Percentiles rank a stretch among this genome's conserved stretches.
Conservation (phyloP, 1,284 basidiomycete species). For the Ganoderma multipileum region DNA sequence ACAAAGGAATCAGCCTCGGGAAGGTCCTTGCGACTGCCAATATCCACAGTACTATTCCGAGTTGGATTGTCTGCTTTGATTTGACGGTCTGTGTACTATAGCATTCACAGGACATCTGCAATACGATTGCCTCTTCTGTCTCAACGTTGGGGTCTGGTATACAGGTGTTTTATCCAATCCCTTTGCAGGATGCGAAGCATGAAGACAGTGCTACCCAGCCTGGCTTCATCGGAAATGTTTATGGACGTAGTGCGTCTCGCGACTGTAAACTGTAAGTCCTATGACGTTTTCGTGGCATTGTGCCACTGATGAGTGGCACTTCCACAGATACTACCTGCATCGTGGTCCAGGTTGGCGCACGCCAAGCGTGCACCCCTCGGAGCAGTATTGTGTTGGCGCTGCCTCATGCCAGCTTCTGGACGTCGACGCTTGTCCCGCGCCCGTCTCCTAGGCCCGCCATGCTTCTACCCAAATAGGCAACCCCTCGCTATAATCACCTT, state of each 20-base stretch:
- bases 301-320: slow-evolving; percentile 1
- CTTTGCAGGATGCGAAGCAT: background rate
- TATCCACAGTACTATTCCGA: background rate
- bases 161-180: background rate
- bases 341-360: background rate
- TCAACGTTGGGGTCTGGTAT: background rate
- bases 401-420: background rate
- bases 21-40: background rate
- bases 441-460: background rate
- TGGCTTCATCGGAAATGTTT: background rate
- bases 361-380: background rate
- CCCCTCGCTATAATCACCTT: background rate
- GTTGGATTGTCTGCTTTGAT: background rate
- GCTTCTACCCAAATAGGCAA: background rate
- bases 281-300: background rate
- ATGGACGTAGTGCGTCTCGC: background rate
- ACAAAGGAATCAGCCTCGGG: background rate
- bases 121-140: background rate
- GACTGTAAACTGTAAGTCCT: background rate
- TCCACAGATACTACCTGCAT: background rate
- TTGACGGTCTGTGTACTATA: background rate
- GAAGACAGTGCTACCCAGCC: background rate
- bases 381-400: background rate
- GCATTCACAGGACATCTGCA: background rate
- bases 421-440: background rate